These are phyloP conservation scores for Corymbia citriodora DNA, from an alignment of 441 rosid species.

Conservation along the genomic window DNA sequence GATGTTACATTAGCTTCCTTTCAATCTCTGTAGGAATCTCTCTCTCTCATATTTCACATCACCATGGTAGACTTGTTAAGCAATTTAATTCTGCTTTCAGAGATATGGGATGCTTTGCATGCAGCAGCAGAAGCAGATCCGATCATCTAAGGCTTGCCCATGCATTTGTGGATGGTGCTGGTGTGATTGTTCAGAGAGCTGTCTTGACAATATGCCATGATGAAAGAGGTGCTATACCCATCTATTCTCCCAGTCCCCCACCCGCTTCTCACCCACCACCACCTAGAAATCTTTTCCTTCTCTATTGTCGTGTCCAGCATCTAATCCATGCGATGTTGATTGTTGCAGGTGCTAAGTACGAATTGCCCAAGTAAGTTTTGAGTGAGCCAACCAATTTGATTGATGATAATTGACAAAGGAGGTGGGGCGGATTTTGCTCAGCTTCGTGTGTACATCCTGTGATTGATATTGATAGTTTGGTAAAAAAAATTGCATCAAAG, in stretches of 20 bases:
- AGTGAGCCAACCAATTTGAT: conserved; percentile 86
- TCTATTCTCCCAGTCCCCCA: neutral
- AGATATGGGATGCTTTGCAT: conserved; percentile 91
- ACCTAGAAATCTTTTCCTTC: neutral
- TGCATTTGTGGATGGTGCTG: conserved; percentile 79
- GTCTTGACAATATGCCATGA: conserved; percentile 83
- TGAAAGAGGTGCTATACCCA: conserved; percentile 53
- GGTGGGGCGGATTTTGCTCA: neutral
- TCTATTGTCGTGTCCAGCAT: neutral
- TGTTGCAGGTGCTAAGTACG: conserved; percentile 83
- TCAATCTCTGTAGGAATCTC: neutral
- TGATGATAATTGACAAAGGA: conserved; percentile 29
- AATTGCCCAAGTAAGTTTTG: conserved; percentile 81
- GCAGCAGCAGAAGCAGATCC: conserved; percentile 72
- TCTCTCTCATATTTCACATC: neutral
- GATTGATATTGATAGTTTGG: neutral
- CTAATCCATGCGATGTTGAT: neutral
- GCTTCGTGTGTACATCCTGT: conserved; percentile 40
- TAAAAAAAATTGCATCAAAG: neutral
- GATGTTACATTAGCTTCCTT: too few species aligned
- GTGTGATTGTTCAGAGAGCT: conserved; percentile 66
- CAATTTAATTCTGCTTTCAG: conserved; percentile 17
- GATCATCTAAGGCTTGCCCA: conserved; percentile 42
- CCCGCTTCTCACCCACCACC: neutral
- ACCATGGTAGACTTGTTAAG: neutral